Evolutionary conservation across 345 rosid genomes (phyloP), one percentile per base, ranked within the genome.

Genomic region (Lumnitzera littorea): DNA sequence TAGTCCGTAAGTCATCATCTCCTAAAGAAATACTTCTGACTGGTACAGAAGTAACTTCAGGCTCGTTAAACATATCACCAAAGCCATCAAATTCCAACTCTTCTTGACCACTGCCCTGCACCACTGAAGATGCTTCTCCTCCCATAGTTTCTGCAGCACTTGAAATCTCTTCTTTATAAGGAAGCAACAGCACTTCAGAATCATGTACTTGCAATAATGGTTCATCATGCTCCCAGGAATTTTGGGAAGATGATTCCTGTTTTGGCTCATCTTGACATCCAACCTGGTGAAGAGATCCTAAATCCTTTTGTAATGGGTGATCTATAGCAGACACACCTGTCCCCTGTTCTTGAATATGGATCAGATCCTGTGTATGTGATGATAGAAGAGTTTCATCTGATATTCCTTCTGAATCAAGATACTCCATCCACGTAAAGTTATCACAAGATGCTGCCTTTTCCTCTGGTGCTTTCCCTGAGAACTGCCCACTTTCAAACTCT

Each of bases 61-160:
- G 99, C 74, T 95, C 99, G 55, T 81, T 82, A 63, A 95, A 95
- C 67, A 95, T 79, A 67, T 82, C 96, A 17, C 95, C 98, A 69
- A 91, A 72, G 67, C 94, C 96, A 65, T 79, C 87, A 76, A 86
- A 91, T 48, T 81, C 95, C 50, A 58, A 60, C 70, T 82, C 86
- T 41, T 84, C 91, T 66, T 75, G 81, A 61, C 75, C 70, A 46
- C 50, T 63, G 57, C 80, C 75, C 51, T 66, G 76, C 70, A 60
- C 68, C 29, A 82, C 73, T 12, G 95, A 82, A 25, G 90, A 77
- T 54, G 79, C 76, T 76, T 82, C 87, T 53, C 57, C 76, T 11
- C 59, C 67, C 56, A 55, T 72, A 50, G 61, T 48, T 62, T 73
- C 78, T 36, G 57, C 71, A 12, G 60, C 47, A 58, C 51, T 56